These are phyloP conservation scores for Colletotrichum sp. DNA, from an alignment of 2,329 filamentous ascomycete genomes.

Conservation along the genomic window DNA sequence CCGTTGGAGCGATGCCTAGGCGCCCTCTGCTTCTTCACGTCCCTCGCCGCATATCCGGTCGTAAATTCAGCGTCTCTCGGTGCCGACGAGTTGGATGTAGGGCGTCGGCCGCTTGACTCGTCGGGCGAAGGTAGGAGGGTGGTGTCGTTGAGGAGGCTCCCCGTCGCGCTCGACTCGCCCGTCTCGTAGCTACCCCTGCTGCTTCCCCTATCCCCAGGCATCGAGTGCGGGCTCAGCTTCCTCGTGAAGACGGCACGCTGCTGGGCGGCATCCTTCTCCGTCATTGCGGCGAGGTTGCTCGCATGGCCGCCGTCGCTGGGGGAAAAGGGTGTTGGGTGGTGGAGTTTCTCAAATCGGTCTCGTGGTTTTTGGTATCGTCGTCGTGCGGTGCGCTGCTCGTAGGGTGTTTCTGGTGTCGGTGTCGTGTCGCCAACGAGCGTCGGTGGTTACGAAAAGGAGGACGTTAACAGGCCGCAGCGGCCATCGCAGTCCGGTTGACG, in stretches of 20 bases:
- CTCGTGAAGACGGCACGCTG: constrained; percentile 9
- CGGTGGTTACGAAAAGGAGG: neutral
- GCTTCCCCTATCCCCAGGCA: constrained; percentile 31
- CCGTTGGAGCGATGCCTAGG: constrained; percentile 52
- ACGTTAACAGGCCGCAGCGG: constrained; percentile 4
- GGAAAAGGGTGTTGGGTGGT: neutral
- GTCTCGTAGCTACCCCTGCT: constrained; percentile 46
- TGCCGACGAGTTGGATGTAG: neutral
- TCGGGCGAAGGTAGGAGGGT: constrained; percentile 15
- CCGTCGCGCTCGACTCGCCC: constrained; percentile 48
- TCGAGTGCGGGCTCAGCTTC: constrained; percentile 14
- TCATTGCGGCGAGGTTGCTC: constrained; percentile 22
- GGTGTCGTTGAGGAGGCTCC: constrained; percentile 29
- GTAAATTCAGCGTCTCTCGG: constrained; percentile 26
- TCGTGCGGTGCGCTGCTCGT: neutral
- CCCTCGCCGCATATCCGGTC: constrained; percentile 20
- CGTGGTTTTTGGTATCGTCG: neutral
- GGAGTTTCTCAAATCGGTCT: neutral
- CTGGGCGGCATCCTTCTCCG: constrained; percentile 24
- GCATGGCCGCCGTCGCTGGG: constrained; percentile 20
- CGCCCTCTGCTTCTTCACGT: constrained; percentile 23
- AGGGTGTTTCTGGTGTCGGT: neutral
- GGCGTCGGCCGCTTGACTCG: neutral
- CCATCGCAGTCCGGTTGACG: constrained; percentile 6
- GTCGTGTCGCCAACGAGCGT: neutral